phyloP scores from a whole-genome alignment of 495 filamentous ascomycete genomes.

The Neurospora sp. region DNA sequence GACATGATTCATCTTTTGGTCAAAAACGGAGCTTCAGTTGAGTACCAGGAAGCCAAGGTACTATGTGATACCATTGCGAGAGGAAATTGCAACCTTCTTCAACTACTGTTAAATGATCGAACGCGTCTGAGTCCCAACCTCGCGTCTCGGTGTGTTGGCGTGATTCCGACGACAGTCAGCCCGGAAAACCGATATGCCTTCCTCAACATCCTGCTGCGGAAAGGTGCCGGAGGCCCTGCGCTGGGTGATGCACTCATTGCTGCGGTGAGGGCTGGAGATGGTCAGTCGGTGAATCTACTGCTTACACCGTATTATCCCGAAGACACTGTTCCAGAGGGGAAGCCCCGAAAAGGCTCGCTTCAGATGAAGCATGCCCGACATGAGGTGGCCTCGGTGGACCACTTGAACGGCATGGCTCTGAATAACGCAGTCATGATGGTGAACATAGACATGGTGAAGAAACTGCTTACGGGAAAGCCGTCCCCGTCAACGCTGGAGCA shows the following conservation, averaged over 20 bases:
- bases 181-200: constrained; percentile 33
- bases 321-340: constrained; percentile 3
- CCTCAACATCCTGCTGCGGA: constrained; percentile 28
- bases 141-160: constrained; percentile 33
- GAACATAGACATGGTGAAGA: constrained; percentile 26
- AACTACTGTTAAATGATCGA: constrained; percentile 27
- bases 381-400: constrained; percentile 34
- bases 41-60: constrained; percentile 31
- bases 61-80: constrained; percentile 27
- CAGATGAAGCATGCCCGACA: constrained; percentile 26
- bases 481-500: constrained; percentile 26
- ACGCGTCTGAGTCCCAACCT: constrained; percentile 24
- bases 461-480: constrained; percentile 30
- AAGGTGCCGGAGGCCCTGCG: constrained; percentile 28
- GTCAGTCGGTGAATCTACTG: constrained; percentile 29
- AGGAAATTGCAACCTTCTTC: constrained; percentile 28
- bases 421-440: constrained; percentile 28
- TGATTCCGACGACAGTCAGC: constrained; percentile 30
- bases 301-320: constrained; percentile 30
- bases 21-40: constrained; percentile 35
- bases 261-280: constrained; percentile 29
- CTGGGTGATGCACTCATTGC: constrained; percentile 32
- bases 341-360: constrained; percentile 14
- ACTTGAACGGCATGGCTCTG: constrained; percentile 33
- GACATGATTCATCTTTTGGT: constrained; percentile 38